Base-by-base conservation (phyloP, 345 rosid genomes). In the Salix arbutifolia region DNA sequence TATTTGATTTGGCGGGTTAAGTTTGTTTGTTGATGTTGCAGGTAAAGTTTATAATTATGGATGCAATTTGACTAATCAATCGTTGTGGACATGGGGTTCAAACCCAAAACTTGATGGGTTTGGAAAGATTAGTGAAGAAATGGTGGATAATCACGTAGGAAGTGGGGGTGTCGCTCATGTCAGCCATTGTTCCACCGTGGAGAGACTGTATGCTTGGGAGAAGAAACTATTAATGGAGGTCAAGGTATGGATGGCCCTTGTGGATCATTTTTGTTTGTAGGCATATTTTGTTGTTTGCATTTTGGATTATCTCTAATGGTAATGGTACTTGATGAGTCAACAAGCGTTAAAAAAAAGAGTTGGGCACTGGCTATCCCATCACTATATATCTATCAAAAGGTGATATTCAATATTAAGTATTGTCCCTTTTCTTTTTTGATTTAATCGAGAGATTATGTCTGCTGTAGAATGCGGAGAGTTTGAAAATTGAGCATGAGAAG, bases 181-280 rank as follows among this genome's bases (percentile, higher is more conserved):
- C 8, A 83, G 97, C 83, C 99, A 95, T 73, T 91, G 90, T 44
- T 95, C 94, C 16, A 93, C 98, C 8, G 88, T 92, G 17, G 99
- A 93, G 77, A 90, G 94, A 71, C 80, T 95, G 10, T 93, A 88
- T 80, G 97, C 98, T 65, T 95, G 99, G 99, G 99, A 93, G 89
- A 93, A 93, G 90, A 95, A 93, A 76, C 89, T 95, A 21, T 93
- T 79, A 85, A 88, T 85, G 77, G 99, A 95, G 71, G 99, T 93
- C 76, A 93, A 95, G 99, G 99, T 95, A 64, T 80, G 33, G 11
- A 64, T 82, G 33, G 11, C 60, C 38, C 26, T 9, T 9, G 21
- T 9, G 12, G n/a, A 40, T 64, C 8, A 10, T 21, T 44, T 23
- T 26, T 72, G 37, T 19, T 11, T 42, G 14, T 10, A 11, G 46